Conservation (phyloP, 2,329 filamentous ascomycete genomes). For the Teratosphaeria viscida region DNA sequence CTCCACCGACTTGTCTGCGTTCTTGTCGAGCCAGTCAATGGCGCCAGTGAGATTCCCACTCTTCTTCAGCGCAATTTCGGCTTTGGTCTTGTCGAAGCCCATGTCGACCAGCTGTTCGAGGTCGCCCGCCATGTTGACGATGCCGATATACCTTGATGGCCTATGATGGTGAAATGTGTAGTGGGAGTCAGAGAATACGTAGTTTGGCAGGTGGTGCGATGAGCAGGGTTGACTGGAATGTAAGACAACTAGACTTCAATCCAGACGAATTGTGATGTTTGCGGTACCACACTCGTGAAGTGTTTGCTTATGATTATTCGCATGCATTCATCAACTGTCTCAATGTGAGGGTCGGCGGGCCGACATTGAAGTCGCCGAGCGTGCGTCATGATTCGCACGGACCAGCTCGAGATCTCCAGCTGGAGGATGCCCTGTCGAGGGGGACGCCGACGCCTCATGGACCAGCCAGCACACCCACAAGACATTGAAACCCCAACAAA, state of each 20-base stretch:
- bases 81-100: slow-evolving; percentile 73
- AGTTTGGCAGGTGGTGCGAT: background rate
- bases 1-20: slow-evolving; percentile 77
- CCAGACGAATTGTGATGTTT: background rate
- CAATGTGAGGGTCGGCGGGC: too few relatives aligned
- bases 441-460: background rate
- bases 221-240: background rate
- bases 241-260: too few relatives aligned
- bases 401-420: background rate
- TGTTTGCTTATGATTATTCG: too few relatives aligned
- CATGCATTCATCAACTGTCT: too few relatives aligned
- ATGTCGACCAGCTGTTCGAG: slow-evolving; percentile 53
- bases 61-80: slow-evolving; percentile 75
- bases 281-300: too few relatives aligned
- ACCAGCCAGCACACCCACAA: background rate
- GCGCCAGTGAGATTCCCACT: slow-evolving; percentile 70
- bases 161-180: slow-evolving; percentile 1
- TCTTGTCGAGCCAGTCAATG: slow-evolving; percentile 88
- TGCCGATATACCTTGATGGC: background rate
- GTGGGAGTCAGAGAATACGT: background rate
- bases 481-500: background rate
- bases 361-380: background rate
- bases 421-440: background rate
- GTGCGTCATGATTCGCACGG: background rate
- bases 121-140: slow-evolving; percentile 40